These are phyloP conservation scores for Metschnikowia gelsemii DNA, from an alignment of 805 yeast genomes.

Conservation along the genomic window DNA sequence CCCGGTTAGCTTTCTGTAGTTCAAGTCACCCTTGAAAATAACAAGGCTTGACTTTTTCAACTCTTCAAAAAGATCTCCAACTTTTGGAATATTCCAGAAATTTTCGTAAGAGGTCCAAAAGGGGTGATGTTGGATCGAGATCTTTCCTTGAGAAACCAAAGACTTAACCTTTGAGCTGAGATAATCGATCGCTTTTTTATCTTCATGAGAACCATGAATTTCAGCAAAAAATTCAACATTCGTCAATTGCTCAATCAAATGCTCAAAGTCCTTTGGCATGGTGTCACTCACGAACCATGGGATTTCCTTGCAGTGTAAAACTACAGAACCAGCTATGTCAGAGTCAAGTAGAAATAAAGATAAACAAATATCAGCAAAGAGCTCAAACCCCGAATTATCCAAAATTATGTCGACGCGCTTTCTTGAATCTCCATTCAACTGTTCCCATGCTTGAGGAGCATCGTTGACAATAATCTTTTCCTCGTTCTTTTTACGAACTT, in stretches of 20 bases:
- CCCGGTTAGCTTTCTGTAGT: conserved; percentile 90
- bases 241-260: conserved; percentile 55
- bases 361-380: conserved; percentile 75
- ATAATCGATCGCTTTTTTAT: conserved; percentile 23
- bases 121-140: conserved; percentile 47
- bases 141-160: conserved; percentile 23
- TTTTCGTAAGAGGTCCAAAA: conserved; percentile 87
- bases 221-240: conserved; percentile 53
- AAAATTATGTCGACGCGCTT: conserved; percentile 76
- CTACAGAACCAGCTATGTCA: conserved; percentile 60
- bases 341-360: conserved; percentile 54
- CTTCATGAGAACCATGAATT: conserved; percentile 21
- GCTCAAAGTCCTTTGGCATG: conserved; percentile 72
- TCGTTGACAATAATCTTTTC: conserved; percentile 78
- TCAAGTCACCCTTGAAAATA: conserved; percentile 92
- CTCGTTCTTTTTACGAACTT: conserved; percentile 78
- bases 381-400: conserved; percentile 94
- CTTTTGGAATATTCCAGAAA: conserved; percentile 73
- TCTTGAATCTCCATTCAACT: conserved; percentile 31
- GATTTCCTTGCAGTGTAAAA: conserved; percentile 81
- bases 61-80: conserved; percentile 58
- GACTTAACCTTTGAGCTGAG: conserved; percentile 24
- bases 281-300: conserved; percentile 99
- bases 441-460: conserved; percentile 63
- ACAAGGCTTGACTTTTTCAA: conserved; percentile 65